Evolutionary conservation across 1,139 yeast species (phyloP), one percentile per base, ranked within the genome.

Genomic region (Pichia sp.): DNA sequence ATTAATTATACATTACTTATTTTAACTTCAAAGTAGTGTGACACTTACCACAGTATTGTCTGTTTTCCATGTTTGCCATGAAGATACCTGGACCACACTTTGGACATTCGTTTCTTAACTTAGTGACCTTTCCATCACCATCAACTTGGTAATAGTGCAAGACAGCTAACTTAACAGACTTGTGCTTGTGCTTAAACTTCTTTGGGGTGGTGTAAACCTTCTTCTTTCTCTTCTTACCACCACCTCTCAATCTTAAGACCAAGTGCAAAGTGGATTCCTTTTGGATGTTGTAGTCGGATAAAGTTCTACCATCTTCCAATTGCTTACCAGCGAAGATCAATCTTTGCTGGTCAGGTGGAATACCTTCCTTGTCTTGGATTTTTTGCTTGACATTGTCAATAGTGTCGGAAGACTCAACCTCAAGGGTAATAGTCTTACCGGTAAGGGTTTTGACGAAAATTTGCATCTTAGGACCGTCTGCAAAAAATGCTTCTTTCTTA

Each of bases 21-120:
- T 79, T 76, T 62, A 82, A 78, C 77, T 83, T 84, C 82, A 84
- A 87, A 76, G 97, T 92, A 75, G 88, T 82, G 86, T 90, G 97
- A 83, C 99, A 93, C 84, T 89, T 92, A 82, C 99, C 99, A 81
- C 99, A 93, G 97, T 93, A 93, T 81, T 88, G 96, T 85, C 99
- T 93, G 87, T 86, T 92, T 79, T 83, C 81, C 95, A 89, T 93
- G 92, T 90, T 87, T 72, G 98, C 99, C 97, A 93, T 92, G 95
- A 93, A 93, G 78, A 90, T 87, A 87, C 97, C 97, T 70, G 97
- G 95, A 84, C 97, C 98, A 82, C 97, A 92, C 74, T 86, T 86
- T 70, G 96, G 92, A 82, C 99, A 95, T 81, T 93, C 98, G 80
- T 96, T 92, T 85, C 97, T 92, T 77, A 95, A 90, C 81, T 96